Percentiles rank a stretch among this genome's conserved stretches.
These are phyloP conservation scores for Phoma herbarum DNA, from an alignment of 2,329 filamentous ascomycete genomes.

Conservation along the genomic window DNA sequence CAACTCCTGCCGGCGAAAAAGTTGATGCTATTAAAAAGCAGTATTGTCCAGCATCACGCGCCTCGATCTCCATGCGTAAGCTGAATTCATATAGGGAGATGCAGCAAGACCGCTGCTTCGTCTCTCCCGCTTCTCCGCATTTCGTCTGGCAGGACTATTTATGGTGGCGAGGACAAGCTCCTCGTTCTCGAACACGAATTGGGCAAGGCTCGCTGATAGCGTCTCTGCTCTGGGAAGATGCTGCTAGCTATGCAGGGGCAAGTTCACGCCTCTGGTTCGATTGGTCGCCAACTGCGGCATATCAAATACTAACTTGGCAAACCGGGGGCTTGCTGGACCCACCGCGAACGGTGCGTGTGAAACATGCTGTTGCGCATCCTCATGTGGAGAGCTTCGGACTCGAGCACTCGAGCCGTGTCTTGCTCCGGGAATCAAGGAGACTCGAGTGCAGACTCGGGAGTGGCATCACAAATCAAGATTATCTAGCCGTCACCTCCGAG, in stretches of 20 bases:
- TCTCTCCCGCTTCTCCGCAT: conserved; percentile 48
- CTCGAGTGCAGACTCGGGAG: conserved; percentile 5
- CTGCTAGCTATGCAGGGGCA: conserved; percentile 41
- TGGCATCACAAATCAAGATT: background rate
- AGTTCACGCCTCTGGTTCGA: conserved; percentile 25
- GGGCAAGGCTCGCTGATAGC: conserved; percentile 30
- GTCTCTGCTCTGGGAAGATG: conserved; percentile 24
- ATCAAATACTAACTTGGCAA: conserved; percentile 38
- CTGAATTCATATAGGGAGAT: conserved; percentile 5
- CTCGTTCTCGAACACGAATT: conserved; percentile 30
- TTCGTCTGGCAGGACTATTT: conserved; percentile 47
- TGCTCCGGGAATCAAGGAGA: conserved; percentile 19
- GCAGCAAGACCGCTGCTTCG: conserved; percentile 24
- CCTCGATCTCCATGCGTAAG: background rate
- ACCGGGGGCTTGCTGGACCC: conserved; percentile 26
- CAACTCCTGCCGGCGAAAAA: conserved; percentile 5
- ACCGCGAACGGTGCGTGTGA: conserved; percentile 36
- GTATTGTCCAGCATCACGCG: background rate
- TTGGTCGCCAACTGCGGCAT: conserved; percentile 40
- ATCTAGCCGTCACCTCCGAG: conserved; percentile 8
- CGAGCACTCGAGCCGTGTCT: conserved; percentile 26
- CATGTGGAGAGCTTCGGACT: conserved; percentile 26
- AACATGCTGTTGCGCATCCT: conserved; percentile 40
- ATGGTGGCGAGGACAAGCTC: conserved; percentile 43
- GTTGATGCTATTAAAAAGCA: background rate